Evolutionary conservation across 2,329 filamentous ascomycete species (phyloP), one percentile per base, ranked within the genome.

Genomic region (Ophiocordyceps camponoti-floridani): DNA sequence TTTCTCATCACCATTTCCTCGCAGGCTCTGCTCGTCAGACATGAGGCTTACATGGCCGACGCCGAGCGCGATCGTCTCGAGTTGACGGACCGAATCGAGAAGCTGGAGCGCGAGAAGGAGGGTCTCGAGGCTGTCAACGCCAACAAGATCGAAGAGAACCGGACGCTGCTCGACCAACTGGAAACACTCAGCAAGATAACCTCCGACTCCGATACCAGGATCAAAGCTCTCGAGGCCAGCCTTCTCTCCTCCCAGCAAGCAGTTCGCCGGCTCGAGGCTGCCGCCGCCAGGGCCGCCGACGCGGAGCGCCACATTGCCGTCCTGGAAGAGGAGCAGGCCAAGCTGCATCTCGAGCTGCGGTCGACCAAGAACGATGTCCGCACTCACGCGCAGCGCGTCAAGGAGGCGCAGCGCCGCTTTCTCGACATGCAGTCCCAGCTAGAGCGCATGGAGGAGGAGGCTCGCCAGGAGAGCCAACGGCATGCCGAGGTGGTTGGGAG

Each of bases 11-110:
- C 10, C 9, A 2, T 10, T 52, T 53, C 48, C 45, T 63, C 82
- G 47, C 79, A 96, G 91, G 87, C 87, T 48, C 72, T 98, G 46
- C 77, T 98, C 40, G 78, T 82, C 51, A 82, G 89, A 55, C 88
- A 98, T 73, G 88, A 96, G 68, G 79, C 84, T 47, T 95, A 94
- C 63, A 89, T 95, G 72, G 81, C 81, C 53, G 86, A 94, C 61
- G 86, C 88, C 47, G 87, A 94, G 67, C 77, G 79, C 53, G 87
- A 95, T 59, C 83, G 88, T 48, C 67, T 71, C 48, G 75, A 80
- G 48, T 77, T 95, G 63, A 72, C 75, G 41, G 62, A 68, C 42
- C 83, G 75, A 49, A 87, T 95, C 58, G 79, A 83, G 53, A 72
- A 72, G 50, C 70, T 98, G 44, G 85, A 94, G 64, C 63, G 63